These are phyloP conservation scores for Isabelozyma gotoi DNA, from an alignment of 805 yeast species.

Conservation along the genomic window DNA sequence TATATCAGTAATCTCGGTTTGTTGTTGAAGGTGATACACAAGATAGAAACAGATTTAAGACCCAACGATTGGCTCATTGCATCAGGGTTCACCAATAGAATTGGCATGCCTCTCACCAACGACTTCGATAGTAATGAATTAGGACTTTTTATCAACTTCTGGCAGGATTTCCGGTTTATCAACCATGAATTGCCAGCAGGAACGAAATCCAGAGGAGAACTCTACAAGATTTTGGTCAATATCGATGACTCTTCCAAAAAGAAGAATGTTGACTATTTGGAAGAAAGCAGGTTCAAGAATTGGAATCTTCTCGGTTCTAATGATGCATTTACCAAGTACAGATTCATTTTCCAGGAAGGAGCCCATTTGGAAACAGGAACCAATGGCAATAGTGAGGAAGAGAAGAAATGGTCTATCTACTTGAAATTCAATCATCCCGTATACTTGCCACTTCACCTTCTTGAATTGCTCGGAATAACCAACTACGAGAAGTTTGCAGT, in stretches of 20 bases:
- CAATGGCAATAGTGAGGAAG: background rate
- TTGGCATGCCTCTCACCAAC: conserved; percentile 30
- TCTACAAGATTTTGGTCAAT: conserved; percentile 17
- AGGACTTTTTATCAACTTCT: conserved; percentile 36
- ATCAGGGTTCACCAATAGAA: conserved; percentile 20
- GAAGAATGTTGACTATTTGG: background rate
- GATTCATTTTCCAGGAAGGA: background rate
- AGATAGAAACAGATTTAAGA: conserved; percentile 17
- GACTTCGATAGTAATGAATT: conserved; percentile 17
- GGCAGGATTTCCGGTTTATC: conserved; percentile 32
- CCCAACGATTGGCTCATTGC: conserved; percentile 16
- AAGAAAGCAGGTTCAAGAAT: background rate
- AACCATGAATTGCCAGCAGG: conserved; percentile 17
- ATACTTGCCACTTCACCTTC: conserved; percentile 23
- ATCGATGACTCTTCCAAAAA: conserved; percentile 5
- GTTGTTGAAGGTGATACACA: conserved; percentile 23
- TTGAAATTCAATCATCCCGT: conserved; percentile 26
- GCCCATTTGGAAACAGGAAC: background rate
- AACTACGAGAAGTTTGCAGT: conserved; percentile 2
- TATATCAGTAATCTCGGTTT: conserved; percentile 30
- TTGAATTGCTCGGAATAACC: conserved; percentile 30
- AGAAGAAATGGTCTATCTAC: conserved; percentile 22
- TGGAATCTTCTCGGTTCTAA: background rate
- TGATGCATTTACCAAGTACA: background rate
- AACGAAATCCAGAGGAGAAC: conserved; percentile 9